These are phyloP conservation scores for Perilla frutescens DNA, from an alignment of 257 asterid species.

Conservation along the genomic window DNA sequence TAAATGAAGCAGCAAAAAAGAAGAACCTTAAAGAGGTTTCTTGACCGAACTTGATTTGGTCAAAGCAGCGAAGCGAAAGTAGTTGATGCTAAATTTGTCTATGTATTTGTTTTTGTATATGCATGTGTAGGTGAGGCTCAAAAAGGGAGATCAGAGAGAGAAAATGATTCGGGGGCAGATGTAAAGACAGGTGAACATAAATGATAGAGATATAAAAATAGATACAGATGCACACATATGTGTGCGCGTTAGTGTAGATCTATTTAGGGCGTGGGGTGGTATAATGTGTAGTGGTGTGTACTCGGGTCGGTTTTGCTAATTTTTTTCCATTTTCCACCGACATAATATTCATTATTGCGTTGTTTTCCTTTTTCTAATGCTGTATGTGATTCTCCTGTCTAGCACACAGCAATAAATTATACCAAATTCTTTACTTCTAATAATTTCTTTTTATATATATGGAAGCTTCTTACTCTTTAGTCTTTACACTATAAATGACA, in stretches of 20 bases:
- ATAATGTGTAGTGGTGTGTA: slow-evolving; percentile 31
- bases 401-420: no score
- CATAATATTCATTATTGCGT: slow-evolving; percentile 35
- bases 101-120: slow-evolving; percentile 35
- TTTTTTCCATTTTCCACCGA: slow-evolving; percentile 47
- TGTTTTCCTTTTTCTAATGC: slow-evolving; percentile 3
- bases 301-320: slow-evolving; percentile 18
- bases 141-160: slow-evolving; percentile 43
- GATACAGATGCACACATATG: slow-evolving; percentile 42
- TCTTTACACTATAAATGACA: no score
- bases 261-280: slow-evolving; percentile 29
- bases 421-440: no score
- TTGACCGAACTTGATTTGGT: slow-evolving; percentile 52
- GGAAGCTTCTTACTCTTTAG: no score
- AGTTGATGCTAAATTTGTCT: slow-evolving; percentile 43
- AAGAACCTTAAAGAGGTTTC: slow-evolving; percentile 47
- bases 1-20: slow-evolving; percentile 39
- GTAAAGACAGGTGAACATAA: slow-evolving; percentile 42
- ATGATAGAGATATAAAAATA: slow-evolving; percentile 41
- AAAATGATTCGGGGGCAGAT: slow-evolving; percentile 43
- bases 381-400: background rate
- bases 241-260: slow-evolving; percentile 40
- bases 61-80: slow-evolving; percentile 47
- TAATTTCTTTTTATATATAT: no score
- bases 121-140: slow-evolving; percentile 44